phyloP scores from a whole-genome alignment of 768 basidiomycete species.

The Phanerochaete carnosa region DNA sequence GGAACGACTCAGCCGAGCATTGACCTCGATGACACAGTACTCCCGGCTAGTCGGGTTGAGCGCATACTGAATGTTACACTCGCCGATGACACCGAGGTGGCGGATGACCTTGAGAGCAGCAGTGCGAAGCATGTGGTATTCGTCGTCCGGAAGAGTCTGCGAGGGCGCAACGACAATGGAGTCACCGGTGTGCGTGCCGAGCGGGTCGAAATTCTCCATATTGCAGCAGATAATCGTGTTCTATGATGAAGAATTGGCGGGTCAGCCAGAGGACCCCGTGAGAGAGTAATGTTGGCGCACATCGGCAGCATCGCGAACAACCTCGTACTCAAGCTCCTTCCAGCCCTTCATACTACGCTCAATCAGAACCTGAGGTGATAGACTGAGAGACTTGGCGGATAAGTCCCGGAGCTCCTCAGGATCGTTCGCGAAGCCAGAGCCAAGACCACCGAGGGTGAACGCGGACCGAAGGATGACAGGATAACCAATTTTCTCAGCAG shows the following conservation, averaged over 20 bases:
- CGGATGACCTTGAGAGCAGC: constrained; percentile 90
- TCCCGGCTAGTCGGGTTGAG: constrained; percentile 89
- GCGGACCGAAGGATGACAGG: constrained; percentile 97
- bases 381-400: constrained; percentile 83
- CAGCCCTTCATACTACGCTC: constrained; percentile 99
- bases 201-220: constrained; percentile 99
- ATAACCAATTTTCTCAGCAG: constrained; percentile 90
- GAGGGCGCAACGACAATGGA: constrained; percentile 99
- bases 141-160: constrained; percentile 94
- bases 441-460: constrained; percentile 96
- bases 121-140: constrained; percentile 98
- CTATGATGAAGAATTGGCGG: constrained; percentile 32
- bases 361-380: constrained; percentile 94
- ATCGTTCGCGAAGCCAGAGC: constrained; percentile 96
- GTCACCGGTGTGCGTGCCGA: constrained; percentile 98
- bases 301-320: constrained; percentile 96
- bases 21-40: constrained; percentile 98
- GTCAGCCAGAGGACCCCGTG: neutral
- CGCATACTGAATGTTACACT: constrained; percentile 98
- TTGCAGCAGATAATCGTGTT: constrained; percentile 99
- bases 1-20: constrained; percentile 90
- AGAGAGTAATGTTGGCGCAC: constrained; percentile 43
- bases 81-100: constrained; percentile 88
- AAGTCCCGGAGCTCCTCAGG: constrained; percentile 93
- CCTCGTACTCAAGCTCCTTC: constrained; percentile 99